A percentile compares a stretch with the other conserved stretches of the same genome.
phyloP scores from a whole-genome alignment of 2,329 filamentous ascomycete genomes.

The Ascochyta lentis region DNA sequence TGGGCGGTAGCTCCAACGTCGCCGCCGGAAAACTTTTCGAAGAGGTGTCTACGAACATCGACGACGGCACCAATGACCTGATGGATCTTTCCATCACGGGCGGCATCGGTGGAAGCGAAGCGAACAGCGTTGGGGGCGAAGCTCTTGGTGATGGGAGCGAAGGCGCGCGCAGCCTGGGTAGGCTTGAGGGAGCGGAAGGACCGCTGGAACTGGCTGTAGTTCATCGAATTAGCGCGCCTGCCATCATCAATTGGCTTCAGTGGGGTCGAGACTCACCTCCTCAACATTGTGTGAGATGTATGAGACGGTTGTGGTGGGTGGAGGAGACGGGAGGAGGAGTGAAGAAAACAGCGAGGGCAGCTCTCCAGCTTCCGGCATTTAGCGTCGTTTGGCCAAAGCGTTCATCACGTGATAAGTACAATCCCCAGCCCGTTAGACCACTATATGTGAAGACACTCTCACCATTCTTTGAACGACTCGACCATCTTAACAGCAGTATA shows the following conservation, averaged over 20 bases:
- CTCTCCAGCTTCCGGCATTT: no score
- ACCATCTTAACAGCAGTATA: no score
- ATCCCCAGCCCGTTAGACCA: no score
- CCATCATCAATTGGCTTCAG: conserved; percentile 49
- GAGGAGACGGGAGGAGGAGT: conserved; percentile 37
- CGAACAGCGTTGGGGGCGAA: conserved; percentile 65
- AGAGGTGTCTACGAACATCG: conserved; percentile 69
- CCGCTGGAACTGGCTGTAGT: conserved; percentile 46
- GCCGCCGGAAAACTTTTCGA: conserved; percentile 51
- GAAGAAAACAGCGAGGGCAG: conserved; percentile 7
- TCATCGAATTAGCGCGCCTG: conserved; percentile 48
- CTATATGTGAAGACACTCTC: no score
- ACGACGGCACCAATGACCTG: conserved; percentile 97
- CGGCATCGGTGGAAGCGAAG: conserved; percentile 66
- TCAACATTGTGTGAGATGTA: conserved; percentile 65
- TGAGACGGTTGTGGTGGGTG: conserved; percentile 42
- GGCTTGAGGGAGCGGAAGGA: conserved; percentile 59
- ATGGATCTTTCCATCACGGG: conserved; percentile 68
- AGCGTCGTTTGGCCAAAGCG: no score
- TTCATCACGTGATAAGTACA: no score
- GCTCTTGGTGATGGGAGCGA: conserved; percentile 64
- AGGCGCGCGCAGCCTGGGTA: conserved; percentile 53
- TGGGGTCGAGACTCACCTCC: conserved; percentile 58
- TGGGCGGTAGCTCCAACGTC: conserved; percentile 2
- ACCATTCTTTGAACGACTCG: no score